Percentiles rank a stretch among this genome's conserved stretches.
These are phyloP conservation scores for Oenanthe javanica DNA, from an alignment of 140 eudicot genomes.

Conservation along the genomic window DNA sequence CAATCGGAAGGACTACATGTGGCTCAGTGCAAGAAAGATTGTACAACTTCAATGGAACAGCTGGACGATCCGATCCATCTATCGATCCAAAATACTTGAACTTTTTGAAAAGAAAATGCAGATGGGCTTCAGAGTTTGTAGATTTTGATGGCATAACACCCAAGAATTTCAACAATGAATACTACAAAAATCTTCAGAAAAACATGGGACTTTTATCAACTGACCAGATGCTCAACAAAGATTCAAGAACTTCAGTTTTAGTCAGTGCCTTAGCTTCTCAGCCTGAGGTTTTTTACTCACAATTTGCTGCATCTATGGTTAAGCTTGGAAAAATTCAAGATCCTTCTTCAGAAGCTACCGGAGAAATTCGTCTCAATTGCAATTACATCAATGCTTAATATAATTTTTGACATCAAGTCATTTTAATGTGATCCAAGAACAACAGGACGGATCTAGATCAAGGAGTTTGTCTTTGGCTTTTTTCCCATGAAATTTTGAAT, in stretches of 20 bases:
- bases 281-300: conserved; percentile 30
- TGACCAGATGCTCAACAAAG: conserved; percentile 55
- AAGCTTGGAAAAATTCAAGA: conserved; percentile 70
- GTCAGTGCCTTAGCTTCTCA: conserved; percentile 49
- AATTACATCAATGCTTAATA: conserved; percentile 29
- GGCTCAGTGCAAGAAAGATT: conserved; percentile 57
- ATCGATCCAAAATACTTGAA: conserved; percentile 51
- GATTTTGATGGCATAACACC: conserved; percentile 69
- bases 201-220: conserved; percentile 76
- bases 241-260: conserved; percentile 57
- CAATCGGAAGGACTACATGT: conserved; percentile 74
- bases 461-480: not conserved
- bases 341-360: conserved; percentile 26
- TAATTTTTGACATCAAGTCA: not conserved
- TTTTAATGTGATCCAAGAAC: not conserved
- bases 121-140: conserved; percentile 65
- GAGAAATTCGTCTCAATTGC: conserved; percentile 56
- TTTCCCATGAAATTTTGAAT: too few relatives aligned
- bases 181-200: conserved; percentile 62
- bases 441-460: not conserved
- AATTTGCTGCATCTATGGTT: conserved; percentile 71
- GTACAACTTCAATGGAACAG: conserved; percentile 57
- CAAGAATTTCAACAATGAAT: conserved; percentile 37
- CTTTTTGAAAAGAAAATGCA: conserved; percentile 68
- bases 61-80: conserved; percentile 54